Evolutionary conservation across 1,284 basidiomycete genomes (phyloP).

Genomic region (Megacollybia platyphylla): DNA sequence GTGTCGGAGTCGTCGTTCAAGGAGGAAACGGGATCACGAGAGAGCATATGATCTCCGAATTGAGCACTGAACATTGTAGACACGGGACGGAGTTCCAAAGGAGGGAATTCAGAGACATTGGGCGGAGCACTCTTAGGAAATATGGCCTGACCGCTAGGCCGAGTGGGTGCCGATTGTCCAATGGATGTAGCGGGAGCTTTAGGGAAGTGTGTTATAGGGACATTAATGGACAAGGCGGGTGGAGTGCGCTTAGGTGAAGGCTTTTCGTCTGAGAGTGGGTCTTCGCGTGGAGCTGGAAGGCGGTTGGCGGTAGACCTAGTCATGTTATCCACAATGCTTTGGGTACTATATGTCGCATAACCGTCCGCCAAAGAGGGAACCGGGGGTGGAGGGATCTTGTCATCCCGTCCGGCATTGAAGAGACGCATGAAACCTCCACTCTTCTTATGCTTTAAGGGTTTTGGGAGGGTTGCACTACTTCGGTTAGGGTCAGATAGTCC

Average conservation of each 20-base stretch:
- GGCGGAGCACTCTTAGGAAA: slow-evolving; percentile 52
- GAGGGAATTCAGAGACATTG: slow-evolving; percentile 44
- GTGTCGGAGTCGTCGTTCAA: slow-evolving; percentile 32
- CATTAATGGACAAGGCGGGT: slow-evolving; percentile 32
- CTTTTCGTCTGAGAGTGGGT: slow-evolving; percentile 9
- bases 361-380: slow-evolving; percentile 34
- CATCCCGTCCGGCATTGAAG: slow-evolving; percentile 48
- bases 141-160: slow-evolving; percentile 4
- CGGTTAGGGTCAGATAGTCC: too few species aligned
- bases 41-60: slow-evolving; percentile 49
- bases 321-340: slow-evolving; percentile 13
- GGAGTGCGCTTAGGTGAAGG: slow-evolving; percentile 21
- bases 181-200: slow-evolving; percentile 10
- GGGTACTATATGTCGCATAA: slow-evolving; percentile 18
- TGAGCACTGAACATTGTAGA: slow-evolving; percentile 65
- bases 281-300: slow-evolving; percentile 30
- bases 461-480: slow-evolving; percentile 10
- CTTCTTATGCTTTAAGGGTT: slow-evolving; percentile 54
- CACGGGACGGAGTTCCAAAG: slow-evolving; percentile 60
- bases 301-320: slow-evolving; percentile 20
- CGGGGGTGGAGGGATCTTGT: slow-evolving; percentile 33
- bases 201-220: slow-evolving; percentile 11
- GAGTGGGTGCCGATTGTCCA: not conserved
- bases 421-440: slow-evolving; percentile 74
- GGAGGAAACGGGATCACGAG: slow-evolving; percentile 21